phyloP scores from a whole-genome alignment of 208 protist species.

The Balamuthia mandrillaris region DNA sequence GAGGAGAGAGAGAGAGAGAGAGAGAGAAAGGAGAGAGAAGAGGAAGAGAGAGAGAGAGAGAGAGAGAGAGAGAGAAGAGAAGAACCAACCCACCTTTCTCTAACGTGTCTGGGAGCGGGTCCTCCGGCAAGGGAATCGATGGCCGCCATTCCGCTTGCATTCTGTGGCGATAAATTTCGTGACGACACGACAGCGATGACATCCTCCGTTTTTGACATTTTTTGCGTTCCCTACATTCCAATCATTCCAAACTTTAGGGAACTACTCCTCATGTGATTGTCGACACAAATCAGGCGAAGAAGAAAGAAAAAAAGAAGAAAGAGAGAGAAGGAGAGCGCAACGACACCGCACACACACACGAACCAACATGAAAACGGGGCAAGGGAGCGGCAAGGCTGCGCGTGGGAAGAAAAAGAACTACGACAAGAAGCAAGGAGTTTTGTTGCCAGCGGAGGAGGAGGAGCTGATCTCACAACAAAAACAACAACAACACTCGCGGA shows the following conservation, averaged over 20 bases:
- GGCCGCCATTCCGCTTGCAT: no score
- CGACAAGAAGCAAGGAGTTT: no score
- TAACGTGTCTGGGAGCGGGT: no score
- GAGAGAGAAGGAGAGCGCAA: not conserved
- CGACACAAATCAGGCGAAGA: not conserved
- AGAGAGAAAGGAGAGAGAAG: not conserved
- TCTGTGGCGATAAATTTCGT: not conserved
- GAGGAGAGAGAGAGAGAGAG: not conserved
- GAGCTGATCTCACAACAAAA: no score
- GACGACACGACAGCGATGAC: not conserved
- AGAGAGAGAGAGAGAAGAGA: not conserved
- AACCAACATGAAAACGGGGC: not conserved
- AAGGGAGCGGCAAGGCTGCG: no score
- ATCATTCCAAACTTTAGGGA: not conserved
- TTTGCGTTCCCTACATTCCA: not conserved
- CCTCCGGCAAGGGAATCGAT: no score
- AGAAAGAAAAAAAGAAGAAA: not conserved
- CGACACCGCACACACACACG: not conserved
- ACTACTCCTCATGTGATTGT: not conserved
- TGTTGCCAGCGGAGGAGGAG: no score
- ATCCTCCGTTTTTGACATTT: not conserved
- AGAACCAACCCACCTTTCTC: no score
- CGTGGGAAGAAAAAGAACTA: no score
- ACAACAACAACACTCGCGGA: no score
- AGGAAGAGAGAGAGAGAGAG: not conserved